Evolutionary conservation across 2,329 filamentous ascomycete genomes (phyloP).

Genomic region (Alternaria solani): DNA sequence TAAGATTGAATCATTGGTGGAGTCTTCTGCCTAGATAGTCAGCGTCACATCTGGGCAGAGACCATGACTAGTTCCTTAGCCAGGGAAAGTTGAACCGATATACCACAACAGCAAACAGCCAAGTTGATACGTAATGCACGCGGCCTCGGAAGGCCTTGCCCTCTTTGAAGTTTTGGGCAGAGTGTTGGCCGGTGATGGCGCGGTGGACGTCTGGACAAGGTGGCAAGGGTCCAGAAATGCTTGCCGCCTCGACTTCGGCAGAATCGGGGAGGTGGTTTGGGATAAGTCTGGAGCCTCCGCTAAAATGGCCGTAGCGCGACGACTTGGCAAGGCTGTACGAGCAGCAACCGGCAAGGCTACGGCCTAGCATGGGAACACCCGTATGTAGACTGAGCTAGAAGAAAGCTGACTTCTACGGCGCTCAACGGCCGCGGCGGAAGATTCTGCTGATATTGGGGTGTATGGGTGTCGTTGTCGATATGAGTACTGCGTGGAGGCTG

Average conservation of each 20-base stretch:
- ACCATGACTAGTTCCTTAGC: not conserved
- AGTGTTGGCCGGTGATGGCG: not conserved
- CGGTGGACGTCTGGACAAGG: conserved; percentile 14
- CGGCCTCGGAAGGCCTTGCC: not conserved
- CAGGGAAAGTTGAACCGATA: not conserved
- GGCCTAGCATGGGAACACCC: conserved; percentile 9
- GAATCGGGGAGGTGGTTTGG: conserved; percentile 33
- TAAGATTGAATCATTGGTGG: not conserved
- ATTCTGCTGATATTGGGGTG: not conserved
- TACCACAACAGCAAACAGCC: not conserved
- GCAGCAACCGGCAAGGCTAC: conserved; percentile 23
- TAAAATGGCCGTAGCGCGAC: conserved; percentile 35
- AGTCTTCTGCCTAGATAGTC: no score
- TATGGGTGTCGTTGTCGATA: not conserved
- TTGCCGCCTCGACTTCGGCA: conserved; percentile 26
- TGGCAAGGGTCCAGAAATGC: conserved; percentile 26
- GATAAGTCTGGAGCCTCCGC: conserved; percentile 35
- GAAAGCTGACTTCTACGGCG: not conserved
- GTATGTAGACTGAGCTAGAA: conserved; percentile 1
- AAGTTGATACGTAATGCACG: not conserved
- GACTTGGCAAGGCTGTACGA: conserved; percentile 23
- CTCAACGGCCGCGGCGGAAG: not conserved
- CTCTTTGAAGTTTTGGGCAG: not conserved
- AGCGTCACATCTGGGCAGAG: not conserved
- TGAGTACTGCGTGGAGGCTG: not conserved